Conservation (phyloP, 2,329 filamentous ascomycete species). For the Arthrobotrys musiformis region DNA sequence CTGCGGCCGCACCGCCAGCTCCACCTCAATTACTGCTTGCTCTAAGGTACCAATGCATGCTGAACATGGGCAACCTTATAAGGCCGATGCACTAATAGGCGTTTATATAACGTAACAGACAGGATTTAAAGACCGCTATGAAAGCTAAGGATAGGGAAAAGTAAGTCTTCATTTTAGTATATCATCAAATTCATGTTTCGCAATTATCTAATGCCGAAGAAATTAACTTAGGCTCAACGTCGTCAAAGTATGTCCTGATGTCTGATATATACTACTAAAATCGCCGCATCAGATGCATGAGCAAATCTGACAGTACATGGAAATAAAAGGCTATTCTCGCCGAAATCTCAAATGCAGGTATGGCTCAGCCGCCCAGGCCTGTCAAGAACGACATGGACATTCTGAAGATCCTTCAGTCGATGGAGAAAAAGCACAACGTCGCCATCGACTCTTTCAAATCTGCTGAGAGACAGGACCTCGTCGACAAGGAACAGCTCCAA, state of each 20-base stretch:
- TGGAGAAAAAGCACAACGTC: slow-evolving; percentile 69
- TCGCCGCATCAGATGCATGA: background rate
- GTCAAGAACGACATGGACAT: slow-evolving; percentile 73
- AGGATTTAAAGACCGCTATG: slow-evolving; percentile 75
- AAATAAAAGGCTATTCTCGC: slow-evolving; percentile 68
- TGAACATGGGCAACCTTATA: background rate
- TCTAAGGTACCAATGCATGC: slow-evolving; percentile 60
- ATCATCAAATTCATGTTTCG: slow-evolving; percentile 65
- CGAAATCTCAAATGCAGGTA: slow-evolving; percentile 78
- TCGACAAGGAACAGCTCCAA: slow-evolving; percentile 76
- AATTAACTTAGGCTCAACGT: slow-evolving; percentile 20
- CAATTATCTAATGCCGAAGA: slow-evolving; percentile 64
- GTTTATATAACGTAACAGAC: slow-evolving; percentile 56
- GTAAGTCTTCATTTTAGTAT: slow-evolving; percentile 7
- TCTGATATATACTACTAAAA: no score
- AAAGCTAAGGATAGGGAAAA: slow-evolving; percentile 69
- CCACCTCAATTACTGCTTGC: slow-evolving; percentile 61
- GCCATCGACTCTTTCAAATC: slow-evolving; percentile 73
- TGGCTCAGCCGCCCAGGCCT: slow-evolving; percentile 71
- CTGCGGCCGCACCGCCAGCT: slow-evolving; percentile 5
- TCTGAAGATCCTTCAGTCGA: slow-evolving; percentile 74
- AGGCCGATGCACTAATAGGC: background rate
- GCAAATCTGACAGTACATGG: background rate
- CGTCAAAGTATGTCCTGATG: slow-evolving; percentile 7
- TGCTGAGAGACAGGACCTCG: slow-evolving; percentile 75